Percentiles rank a stretch among this genome's conserved stretches.
Conservation (phyloP, 495 filamentous ascomycete species). For the Aspergillus funiculosus region DNA sequence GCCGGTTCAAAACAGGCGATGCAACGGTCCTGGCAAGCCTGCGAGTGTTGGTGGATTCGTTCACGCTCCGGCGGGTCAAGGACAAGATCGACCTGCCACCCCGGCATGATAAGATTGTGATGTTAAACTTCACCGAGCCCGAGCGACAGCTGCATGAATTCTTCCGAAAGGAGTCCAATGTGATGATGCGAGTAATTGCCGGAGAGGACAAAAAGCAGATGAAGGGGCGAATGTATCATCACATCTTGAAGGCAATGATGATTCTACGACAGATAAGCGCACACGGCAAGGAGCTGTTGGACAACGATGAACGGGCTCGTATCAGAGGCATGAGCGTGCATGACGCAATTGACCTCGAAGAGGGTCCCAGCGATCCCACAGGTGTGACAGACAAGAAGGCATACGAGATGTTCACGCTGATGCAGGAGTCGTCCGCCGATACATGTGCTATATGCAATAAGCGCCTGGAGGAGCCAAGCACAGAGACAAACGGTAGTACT, state of each 20-base stretch:
- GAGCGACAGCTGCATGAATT: slow-evolving; percentile 54
- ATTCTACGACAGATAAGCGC: slow-evolving; percentile 86
- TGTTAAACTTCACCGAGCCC: slow-evolving; percentile 50
- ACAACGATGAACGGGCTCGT: slow-evolving; percentile 69
- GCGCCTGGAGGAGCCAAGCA: slow-evolving; percentile 46
- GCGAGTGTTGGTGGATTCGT: slow-evolving; percentile 84
- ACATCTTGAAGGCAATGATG: slow-evolving; percentile 84
- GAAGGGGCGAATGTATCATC: slow-evolving; percentile 77
- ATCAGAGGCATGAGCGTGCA: slow-evolving; percentile 72
- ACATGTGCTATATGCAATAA: slow-evolving; percentile 61
- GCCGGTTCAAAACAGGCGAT: slow-evolving; percentile 71
- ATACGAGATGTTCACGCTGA: slow-evolving; percentile 75
- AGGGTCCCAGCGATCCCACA: slow-evolving; percentile 57
- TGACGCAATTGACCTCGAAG: slow-evolving; percentile 81
- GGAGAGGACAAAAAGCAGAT: slow-evolving; percentile 53
- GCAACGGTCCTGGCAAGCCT: slow-evolving; percentile 77
- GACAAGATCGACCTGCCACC: slow-evolving; percentile 79
- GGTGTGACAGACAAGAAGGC: slow-evolving; percentile 58
- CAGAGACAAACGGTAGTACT: slow-evolving; percentile 37
- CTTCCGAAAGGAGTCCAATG: slow-evolving; percentile 57
- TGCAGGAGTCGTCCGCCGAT: slow-evolving; percentile 70
- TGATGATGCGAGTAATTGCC: slow-evolving; percentile 53
- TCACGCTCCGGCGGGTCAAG: slow-evolving; percentile 88
- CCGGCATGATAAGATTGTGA: slow-evolving; percentile 64
- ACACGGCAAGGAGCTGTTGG: slow-evolving; percentile 82